Percentiles rank a stretch among this genome's conserved stretches.
These are phyloP conservation scores for Neurospora sp. DNA, from an alignment of 495 filamentous ascomycete genomes.

Conservation along the genomic window DNA sequence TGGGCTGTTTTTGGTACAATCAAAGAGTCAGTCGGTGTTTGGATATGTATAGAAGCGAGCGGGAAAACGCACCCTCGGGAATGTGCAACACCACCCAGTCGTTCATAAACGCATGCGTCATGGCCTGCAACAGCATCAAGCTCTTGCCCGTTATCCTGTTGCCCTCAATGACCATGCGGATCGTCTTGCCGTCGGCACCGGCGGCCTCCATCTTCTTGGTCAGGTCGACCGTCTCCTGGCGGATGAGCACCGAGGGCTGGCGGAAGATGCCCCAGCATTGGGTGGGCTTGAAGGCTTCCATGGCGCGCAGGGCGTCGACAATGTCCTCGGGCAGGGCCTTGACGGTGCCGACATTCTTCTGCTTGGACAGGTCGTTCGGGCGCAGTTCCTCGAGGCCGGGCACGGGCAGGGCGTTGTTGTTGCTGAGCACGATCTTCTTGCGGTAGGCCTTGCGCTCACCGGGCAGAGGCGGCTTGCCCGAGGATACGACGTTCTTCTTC, in stretches of 20 bases:
- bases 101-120: constrained; percentile 71
- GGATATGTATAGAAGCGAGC: too few relatives aligned
- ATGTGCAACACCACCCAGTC: constrained; percentile 83
- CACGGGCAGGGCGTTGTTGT: constrained; percentile 80
- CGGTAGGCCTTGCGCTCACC: constrained; percentile 81
- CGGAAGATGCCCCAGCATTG: constrained; percentile 85
- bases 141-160: constrained; percentile 72
- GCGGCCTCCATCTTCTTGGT: constrained; percentile 46
- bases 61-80: constrained; percentile 58
- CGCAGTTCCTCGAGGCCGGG: constrained; percentile 51
- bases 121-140: constrained; percentile 72
- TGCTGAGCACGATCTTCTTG: constrained; percentile 84
- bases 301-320: constrained; percentile 67
- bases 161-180: constrained; percentile 63
- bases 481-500: constrained; percentile 38
- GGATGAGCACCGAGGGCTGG: constrained; percentile 63
- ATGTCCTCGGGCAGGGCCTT: constrained; percentile 56
- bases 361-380: constrained; percentile 42
- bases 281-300: constrained; percentile 82
- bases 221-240: constrained; percentile 64
- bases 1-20: constrained; percentile 43
- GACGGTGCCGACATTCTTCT: constrained; percentile 50
- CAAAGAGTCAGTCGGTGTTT: too few relatives aligned
- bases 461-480: constrained; percentile 43
- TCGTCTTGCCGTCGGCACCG: constrained; percentile 44